Percentiles rank a stretch among this genome's conserved stretches.
Evolutionary conservation across 768 basidiomycete genomes (phyloP).

Genomic region (Hysterangium stoloniferum): DNA sequence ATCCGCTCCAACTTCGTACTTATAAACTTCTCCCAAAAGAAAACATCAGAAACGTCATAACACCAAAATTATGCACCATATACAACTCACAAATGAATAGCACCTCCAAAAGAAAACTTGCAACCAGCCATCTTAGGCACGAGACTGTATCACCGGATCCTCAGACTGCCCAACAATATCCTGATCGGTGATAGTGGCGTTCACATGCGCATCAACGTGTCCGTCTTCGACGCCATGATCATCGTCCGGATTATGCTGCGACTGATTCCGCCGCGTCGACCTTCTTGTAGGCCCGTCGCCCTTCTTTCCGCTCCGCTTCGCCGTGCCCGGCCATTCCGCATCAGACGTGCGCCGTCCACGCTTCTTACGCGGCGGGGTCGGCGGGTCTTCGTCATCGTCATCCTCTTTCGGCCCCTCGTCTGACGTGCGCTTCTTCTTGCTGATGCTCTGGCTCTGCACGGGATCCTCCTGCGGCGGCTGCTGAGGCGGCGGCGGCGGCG

Average conservation of each 20-base stretch:
- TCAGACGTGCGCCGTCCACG: slow-evolving; percentile 9
- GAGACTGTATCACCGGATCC: neutral
- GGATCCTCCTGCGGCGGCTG: neutral
- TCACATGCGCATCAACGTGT: neutral
- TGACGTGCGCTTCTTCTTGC: neutral
- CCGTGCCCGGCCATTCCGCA: slow-evolving; percentile 6
- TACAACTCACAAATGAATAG: too few relatives aligned
- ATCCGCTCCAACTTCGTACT: too few relatives aligned
- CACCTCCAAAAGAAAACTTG: neutral
- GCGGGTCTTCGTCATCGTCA: slow-evolving; percentile 8
- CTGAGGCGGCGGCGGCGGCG: neutral
- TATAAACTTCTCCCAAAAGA: too few relatives aligned
- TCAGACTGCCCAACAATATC: neutral
- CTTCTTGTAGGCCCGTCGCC: neutral
- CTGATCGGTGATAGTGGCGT: neutral
- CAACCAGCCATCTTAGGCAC: neutral
- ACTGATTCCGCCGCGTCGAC: neutral
- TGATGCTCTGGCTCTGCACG: neutral
- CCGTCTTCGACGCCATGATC: neutral
- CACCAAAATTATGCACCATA: too few relatives aligned
- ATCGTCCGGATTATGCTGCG: neutral
- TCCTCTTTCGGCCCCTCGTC: neutral
- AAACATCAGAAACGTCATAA: too few relatives aligned
- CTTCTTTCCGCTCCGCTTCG: slow-evolving; percentile 2
- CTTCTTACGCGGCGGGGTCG: slow-evolving; percentile 11